Evolutionary conservation across 352 stramenopile genomes (phyloP).

Genomic region (Pythium monospermum): DNA sequence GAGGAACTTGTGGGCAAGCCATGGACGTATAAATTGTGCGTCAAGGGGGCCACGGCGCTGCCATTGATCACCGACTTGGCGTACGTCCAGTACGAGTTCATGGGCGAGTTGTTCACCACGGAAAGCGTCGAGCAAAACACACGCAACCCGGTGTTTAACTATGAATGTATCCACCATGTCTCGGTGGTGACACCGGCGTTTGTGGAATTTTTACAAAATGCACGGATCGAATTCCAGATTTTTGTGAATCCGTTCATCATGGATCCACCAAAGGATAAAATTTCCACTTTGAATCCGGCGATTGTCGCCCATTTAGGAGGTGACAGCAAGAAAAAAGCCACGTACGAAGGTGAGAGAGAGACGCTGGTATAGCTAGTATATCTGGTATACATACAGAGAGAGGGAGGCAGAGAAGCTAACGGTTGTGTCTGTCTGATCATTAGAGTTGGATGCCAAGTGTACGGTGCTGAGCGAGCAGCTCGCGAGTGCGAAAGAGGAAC

Average conservation of each 20-base stretch:
- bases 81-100: conserved; percentile 93
- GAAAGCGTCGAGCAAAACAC: conserved; percentile 89
- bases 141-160: conserved; percentile 86
- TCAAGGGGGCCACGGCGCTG: conserved; percentile 77
- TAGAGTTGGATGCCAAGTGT: conserved; percentile 58
- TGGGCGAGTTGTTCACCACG: conserved; percentile 89
- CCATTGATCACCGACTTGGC: conserved; percentile 87
- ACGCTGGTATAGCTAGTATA: neutral
- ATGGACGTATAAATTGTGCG: conserved; percentile 88
- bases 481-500: conserved; percentile 28
- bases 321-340: conserved; percentile 31
- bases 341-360: conserved; percentile 14
- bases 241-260: conserved; percentile 89
- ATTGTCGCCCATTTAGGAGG: conserved; percentile 64
- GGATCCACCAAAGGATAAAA: conserved; percentile 77
- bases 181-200: conserved; percentile 85
- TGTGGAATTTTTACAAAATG: conserved; percentile 77
- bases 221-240: conserved; percentile 82
- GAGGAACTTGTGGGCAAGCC: conserved; percentile 82
- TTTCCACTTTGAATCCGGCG: conserved; percentile 65
- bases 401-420: neutral
- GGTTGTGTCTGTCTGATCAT: neutral
- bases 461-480: conserved; percentile 39
- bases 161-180: conserved; percentile 85
- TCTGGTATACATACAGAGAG: neutral